Percentiles rank a stretch among this genome's conserved stretches.
Conservation (phyloP, 1,139 yeast species). For the Lodderomyces jiufengensis region DNA sequence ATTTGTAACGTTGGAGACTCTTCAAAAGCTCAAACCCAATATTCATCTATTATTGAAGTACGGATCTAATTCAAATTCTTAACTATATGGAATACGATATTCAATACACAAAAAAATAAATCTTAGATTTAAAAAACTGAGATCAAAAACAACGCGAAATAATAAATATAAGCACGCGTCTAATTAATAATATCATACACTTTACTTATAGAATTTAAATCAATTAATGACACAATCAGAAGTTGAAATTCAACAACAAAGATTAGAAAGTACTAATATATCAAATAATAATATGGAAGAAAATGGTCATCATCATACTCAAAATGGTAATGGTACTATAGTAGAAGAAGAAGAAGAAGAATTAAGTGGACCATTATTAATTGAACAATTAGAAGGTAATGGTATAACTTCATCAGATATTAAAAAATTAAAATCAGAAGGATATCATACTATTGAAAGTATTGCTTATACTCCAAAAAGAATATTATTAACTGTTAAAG, state of each 20-base stretch:
- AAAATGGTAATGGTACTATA: conserved; percentile 1
- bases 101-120: too few relatives aligned
- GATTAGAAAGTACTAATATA: conserved; percentile 5
- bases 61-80: too few relatives aligned
- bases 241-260: conserved; percentile 4
- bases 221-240: conserved; percentile 10
- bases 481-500: conserved; percentile 72
- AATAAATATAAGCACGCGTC: too few relatives aligned
- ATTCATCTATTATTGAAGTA: too few relatives aligned
- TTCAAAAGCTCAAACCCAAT: too few relatives aligned
- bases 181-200: too few relatives aligned
- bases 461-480: conserved; percentile 88
- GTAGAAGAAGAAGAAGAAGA: conserved; percentile 38
- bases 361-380: conserved; percentile 40
- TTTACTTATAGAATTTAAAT: too few relatives aligned
- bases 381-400: conserved; percentile 63
- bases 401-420: conserved; percentile 83
- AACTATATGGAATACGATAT: too few relatives aligned
- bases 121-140: too few relatives aligned
- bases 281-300: conserved; percentile 3
- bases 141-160: too few relatives aligned
- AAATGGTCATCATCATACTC: conserved; percentile 1
- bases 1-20: too few relatives aligned
- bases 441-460: conserved; percentile 85
- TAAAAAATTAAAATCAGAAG: conserved; percentile 75